phyloP scores from a whole-genome alignment of 192 early-diverging fungal genomes.

The Podochytrium sp. region DNA sequence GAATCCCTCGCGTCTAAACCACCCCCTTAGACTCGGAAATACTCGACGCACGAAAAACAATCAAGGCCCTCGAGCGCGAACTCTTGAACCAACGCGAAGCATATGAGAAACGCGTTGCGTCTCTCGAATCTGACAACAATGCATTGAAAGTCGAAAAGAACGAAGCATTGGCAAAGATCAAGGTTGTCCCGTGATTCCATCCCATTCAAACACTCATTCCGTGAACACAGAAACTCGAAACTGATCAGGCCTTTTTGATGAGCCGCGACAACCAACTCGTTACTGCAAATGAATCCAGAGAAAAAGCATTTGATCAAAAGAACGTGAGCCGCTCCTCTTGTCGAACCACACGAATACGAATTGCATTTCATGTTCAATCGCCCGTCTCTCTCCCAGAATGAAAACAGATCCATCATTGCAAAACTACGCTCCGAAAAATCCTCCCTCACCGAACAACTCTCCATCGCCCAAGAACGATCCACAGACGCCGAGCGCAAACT shows the following conservation, averaged over 20 bases:
- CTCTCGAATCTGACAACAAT: constrained; percentile 2
- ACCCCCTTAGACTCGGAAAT: constrained; percentile 13
- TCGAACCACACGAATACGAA: too few relatives aligned
- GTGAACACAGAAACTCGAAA: constrained; percentile 10
- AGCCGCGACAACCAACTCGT: neutral
- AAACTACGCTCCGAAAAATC: constrained; percentile 5
- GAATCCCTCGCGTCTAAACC: too few relatives aligned
- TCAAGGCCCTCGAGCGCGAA: constrained; percentile 13
- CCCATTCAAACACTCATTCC: neutral
- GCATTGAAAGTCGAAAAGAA: neutral
- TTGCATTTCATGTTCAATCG: neutral
- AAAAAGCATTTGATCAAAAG: neutral
- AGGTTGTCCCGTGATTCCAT: neutral
- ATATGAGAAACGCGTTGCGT: neutral
- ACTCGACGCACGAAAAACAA: neutral
- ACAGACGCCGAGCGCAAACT: neutral
- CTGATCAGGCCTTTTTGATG: neutral
- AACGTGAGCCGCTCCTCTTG: too few relatives aligned
- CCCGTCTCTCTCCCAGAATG: neutral
- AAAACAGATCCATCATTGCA: neutral
- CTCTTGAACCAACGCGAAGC: neutral
- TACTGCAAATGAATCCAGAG: neutral
- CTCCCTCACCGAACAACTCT: neutral
- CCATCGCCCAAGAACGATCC: neutral
- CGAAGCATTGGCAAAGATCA: neutral